A percentile compares a stretch with the other conserved stretches of the same genome.
Evolutionary conservation across 768 basidiomycete species (phyloP).

Genomic region (Leccinum imitatum): DNA sequence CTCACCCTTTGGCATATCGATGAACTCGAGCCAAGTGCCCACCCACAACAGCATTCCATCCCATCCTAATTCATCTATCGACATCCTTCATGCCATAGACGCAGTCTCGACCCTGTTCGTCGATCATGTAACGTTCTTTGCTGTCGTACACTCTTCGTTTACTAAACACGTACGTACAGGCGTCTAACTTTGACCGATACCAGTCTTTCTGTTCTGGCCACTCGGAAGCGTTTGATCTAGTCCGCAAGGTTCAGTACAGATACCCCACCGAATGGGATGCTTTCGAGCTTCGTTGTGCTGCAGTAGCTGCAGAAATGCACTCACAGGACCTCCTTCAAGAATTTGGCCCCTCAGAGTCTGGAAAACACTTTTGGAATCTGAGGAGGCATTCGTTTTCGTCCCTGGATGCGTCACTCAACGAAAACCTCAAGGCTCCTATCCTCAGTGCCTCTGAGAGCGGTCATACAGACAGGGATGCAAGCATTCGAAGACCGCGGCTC

Average conservation of each 20-base stretch:
- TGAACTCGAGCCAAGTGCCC: slow-evolving; percentile 30
- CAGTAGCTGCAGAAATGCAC: slow-evolving; percentile 43
- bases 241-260: slow-evolving; percentile 64
- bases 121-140: slow-evolving; percentile 44
- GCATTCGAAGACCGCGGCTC: slow-evolving; percentile 42
- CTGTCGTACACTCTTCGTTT: neutral
- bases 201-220: slow-evolving; percentile 87
- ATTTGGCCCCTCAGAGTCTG: slow-evolving; percentile 1
- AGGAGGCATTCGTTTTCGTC: slow-evolving; percentile 50
- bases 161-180: slow-evolving; percentile 42
- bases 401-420: slow-evolving; percentile 41
- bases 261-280: slow-evolving; percentile 75
- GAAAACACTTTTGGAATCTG: slow-evolving; percentile 26
- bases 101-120: slow-evolving; percentile 56
- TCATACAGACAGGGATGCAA: slow-evolving; percentile 29
- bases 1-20: slow-evolving; percentile 49
- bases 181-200: slow-evolving; percentile 73
- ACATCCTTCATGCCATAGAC: slow-evolving; percentile 35
- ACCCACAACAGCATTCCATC: slow-evolving; percentile 4
- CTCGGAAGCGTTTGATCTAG: slow-evolving; percentile 72
- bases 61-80: slow-evolving; percentile 29
- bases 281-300: slow-evolving; percentile 77
- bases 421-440: slow-evolving; percentile 33
- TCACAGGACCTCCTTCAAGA: slow-evolving; percentile 15
- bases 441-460: slow-evolving; percentile 32